Evolutionary conservation across 306 rosid species (phyloP).

Genomic region (Pachyrhizus erosus): DNA sequence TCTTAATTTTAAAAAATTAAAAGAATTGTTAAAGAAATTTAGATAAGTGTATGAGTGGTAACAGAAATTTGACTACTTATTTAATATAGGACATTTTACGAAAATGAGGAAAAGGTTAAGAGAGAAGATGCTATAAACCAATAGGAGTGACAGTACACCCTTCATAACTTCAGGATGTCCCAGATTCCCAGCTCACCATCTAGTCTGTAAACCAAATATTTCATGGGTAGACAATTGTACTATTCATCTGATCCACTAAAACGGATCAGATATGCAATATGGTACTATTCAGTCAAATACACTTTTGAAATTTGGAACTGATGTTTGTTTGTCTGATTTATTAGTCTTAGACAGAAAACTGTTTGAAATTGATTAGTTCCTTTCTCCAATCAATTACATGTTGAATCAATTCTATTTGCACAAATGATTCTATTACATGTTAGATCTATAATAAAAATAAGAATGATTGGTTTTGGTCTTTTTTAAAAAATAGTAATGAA

Average conservation of each 20-base stretch:
- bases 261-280: neutral
- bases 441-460: slow-evolving; percentile 4
- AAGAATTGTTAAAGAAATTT: neutral
- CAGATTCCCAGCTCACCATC: neutral
- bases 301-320: neutral
- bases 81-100: neutral
- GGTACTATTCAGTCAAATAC: neutral
- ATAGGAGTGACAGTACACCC: neutral
- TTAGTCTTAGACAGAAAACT: neutral
- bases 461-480: neutral
- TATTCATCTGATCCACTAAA: neutral
- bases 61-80: neutral
- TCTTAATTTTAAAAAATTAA: neutral
- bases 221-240: neutral
- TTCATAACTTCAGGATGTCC: slow-evolving; percentile 4
- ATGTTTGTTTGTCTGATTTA: slow-evolving; percentile 26
- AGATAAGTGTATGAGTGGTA: neutral
- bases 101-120: neutral
- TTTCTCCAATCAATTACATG: slow-evolving; percentile 8
- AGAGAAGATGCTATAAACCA: neutral
- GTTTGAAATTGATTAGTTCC: slow-evolving; percentile 21
- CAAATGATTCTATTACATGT: neutral
- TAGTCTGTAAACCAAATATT: slow-evolving; percentile 3
- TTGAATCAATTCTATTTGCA: slow-evolving; percentile 29
- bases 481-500: neutral